Conservation (phyloP, 768 basidiomycete species). For the Suillus ampliporus region DNA sequence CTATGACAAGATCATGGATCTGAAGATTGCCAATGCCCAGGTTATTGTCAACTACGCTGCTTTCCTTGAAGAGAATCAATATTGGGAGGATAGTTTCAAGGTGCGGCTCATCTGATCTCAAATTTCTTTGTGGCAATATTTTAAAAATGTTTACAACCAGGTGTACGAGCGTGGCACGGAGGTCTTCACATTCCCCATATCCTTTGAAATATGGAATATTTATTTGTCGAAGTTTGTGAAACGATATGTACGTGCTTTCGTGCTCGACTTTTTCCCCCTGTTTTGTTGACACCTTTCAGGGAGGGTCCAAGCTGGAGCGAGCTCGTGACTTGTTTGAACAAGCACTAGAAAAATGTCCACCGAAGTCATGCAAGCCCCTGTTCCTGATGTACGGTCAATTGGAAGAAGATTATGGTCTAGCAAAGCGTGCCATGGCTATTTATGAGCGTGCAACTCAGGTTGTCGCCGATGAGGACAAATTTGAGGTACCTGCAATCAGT, state of each 20-base stretch:
- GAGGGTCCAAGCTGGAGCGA: constrained; percentile 92
- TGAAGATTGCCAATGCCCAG: constrained; percentile 98
- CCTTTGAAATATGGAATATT: constrained; percentile 99
- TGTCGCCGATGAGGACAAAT: constrained; percentile 90
- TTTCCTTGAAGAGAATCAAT: constrained; percentile 97
- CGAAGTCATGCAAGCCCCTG: constrained; percentile 92
- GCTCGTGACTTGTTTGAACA: constrained; percentile 98
- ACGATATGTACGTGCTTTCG: constrained; percentile 75
- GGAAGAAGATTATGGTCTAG: constrained; percentile 94
- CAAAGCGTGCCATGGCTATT: constrained; percentile 94
- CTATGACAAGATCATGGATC: constrained; percentile 95
- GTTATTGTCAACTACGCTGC: constrained; percentile 96
- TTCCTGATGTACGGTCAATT: constrained; percentile 96
- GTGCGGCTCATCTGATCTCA: constrained; percentile 41
- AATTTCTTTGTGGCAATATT: not conserved
- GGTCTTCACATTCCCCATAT: constrained; percentile 96
- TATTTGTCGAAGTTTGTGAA: constrained; percentile 97
- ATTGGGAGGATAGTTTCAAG: constrained; percentile 99
- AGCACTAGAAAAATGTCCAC: constrained; percentile 93
- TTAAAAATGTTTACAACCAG: constrained; percentile 41
- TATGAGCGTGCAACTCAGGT: constrained; percentile 91
- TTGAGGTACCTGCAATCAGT: constrained; percentile 68
- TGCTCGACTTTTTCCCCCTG: constrained; percentile 7
- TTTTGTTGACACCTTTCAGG: constrained; percentile 49
- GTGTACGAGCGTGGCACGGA: constrained; percentile 98